phyloP scores from a whole-genome alignment of 257 asterid species.

The Nyctanthes arbortristis region DNA sequence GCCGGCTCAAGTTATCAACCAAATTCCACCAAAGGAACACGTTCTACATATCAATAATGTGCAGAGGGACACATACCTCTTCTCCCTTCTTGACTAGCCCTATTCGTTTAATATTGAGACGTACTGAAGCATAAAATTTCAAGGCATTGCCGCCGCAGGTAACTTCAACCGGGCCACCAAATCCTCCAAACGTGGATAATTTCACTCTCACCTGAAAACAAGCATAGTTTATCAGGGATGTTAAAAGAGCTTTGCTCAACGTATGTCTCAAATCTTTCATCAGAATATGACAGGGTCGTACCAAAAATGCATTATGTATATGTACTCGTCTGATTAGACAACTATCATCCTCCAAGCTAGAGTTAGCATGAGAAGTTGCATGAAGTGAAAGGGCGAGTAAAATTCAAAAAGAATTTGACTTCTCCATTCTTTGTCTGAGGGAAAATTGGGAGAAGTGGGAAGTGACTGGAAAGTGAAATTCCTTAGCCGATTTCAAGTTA shows the following conservation, averaged over 20 bases:
- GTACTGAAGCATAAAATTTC: conserved; percentile 96
- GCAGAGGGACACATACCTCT: conserved; percentile 55
- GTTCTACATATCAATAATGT: conserved; percentile 1
- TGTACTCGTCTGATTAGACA: neutral
- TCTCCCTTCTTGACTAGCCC: conserved; percentile 89
- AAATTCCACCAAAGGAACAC: conserved; percentile 9
- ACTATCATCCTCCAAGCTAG: neutral
- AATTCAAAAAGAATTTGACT: neutral
- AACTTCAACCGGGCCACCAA: conserved; percentile 89
- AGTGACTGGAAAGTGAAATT: neutral
- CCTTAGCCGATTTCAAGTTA: neutral
- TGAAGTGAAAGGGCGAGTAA: neutral
- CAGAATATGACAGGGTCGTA: neutral
- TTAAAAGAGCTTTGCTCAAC: neutral
- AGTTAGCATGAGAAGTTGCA: neutral
- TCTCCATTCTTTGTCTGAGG: neutral
- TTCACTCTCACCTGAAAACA: conserved; percentile 74
- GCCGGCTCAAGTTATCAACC: neutral
- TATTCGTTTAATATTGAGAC: conserved; percentile 76
- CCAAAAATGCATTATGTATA: neutral
- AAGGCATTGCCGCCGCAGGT: conserved; percentile 99
- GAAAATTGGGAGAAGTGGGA: neutral
- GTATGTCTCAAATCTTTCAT: neutral
- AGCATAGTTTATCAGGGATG: conserved; percentile 22
- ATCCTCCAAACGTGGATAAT: conserved; percentile 70